Conservation (phyloP, 768 basidiomycete species). For the Amanita rubescens region DNA sequence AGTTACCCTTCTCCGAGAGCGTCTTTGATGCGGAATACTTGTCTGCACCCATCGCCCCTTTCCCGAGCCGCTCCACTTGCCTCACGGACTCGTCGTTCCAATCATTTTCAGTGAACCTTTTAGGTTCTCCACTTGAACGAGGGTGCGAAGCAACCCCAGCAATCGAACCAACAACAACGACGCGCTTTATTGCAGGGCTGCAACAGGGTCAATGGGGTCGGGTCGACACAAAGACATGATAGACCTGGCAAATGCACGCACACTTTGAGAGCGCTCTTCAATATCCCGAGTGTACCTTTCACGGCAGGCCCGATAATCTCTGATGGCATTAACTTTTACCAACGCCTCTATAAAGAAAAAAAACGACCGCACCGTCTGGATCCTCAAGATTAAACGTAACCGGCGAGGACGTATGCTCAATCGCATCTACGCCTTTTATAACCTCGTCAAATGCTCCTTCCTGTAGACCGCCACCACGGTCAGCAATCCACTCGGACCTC, state of each 20-base stretch:
- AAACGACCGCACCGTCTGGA: conserved; percentile 22
- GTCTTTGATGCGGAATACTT: conserved; percentile 62
- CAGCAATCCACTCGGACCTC: too few relatives aligned
- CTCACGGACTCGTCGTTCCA: conserved; percentile 53
- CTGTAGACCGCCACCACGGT: conserved; percentile 23
- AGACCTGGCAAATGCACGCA: conserved; percentile 32
- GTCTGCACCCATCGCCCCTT: conserved; percentile 25
- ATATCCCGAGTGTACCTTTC: conserved; percentile 56
- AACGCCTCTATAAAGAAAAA: too few relatives aligned
- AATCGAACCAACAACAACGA: conserved; percentile 61
- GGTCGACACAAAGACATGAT: background rate
- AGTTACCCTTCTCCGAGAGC: conserved; percentile 59
- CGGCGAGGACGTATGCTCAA: conserved; percentile 65
- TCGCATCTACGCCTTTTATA: conserved; percentile 66
- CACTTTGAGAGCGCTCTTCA: conserved; percentile 52
- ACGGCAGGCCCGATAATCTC: conserved; percentile 71
- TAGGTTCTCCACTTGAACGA: conserved; percentile 14
- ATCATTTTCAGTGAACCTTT: conserved; percentile 39
- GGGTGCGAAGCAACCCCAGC: conserved; percentile 33
- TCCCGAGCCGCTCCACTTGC: conserved; percentile 41
- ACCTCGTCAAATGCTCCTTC: conserved; percentile 72
- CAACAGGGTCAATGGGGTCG: background rate
- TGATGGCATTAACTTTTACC: too few relatives aligned
- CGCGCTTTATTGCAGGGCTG: conserved; percentile 43
- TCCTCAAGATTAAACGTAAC: conserved; percentile 38